Evolutionary conservation across 371 early-diverging fungal genomes (phyloP).

Genomic region (Phascolomyces articulosus): DNA sequence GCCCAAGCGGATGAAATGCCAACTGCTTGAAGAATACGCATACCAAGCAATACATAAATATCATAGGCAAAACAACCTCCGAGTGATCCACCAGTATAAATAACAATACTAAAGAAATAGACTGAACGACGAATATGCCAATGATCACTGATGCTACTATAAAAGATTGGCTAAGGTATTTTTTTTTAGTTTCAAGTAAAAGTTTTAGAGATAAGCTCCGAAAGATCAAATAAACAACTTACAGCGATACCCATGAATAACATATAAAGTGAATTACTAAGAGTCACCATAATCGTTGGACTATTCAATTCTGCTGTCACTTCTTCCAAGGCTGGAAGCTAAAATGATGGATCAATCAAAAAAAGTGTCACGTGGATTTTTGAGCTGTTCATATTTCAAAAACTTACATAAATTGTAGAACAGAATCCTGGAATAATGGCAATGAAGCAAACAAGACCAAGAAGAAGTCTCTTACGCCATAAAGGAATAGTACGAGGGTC

Average conservation of each 20-base stretch:
- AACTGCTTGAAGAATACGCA: conserved; percentile 74
- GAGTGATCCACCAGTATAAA: conserved; percentile 68
- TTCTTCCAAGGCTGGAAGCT: conserved; percentile 58
- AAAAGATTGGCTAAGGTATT: conserved; percentile 59
- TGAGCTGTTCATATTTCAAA: background rate
- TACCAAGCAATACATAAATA: conserved; percentile 62
- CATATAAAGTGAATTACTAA: conserved; percentile 65
- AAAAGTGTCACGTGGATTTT: background rate
- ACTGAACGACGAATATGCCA: conserved; percentile 69
- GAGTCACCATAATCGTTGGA: conserved; percentile 53
- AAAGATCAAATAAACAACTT: conserved; percentile 6
- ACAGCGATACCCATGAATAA: conserved; percentile 66
- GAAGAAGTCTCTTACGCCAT: conserved; percentile 40
- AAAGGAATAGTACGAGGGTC: conserved; percentile 40
- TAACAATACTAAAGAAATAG: conserved; percentile 61
- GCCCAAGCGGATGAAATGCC: conserved; percentile 80
- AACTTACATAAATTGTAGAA: conserved; percentile 49
- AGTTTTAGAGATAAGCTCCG: background rate
- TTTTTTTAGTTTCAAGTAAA: too few relatives aligned
- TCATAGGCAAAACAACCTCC: conserved; percentile 66
- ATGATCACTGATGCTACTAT: conserved; percentile 73
- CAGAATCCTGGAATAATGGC: conserved; percentile 55
- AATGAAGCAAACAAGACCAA: conserved; percentile 46
- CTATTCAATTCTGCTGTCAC: conserved; percentile 37
- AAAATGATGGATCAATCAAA: background rate